Percentiles rank a stretch among this genome's conserved stretches.
phyloP scores from a whole-genome alignment of 345 rosid genomes.

The Lenwebbia sp. region DNA sequence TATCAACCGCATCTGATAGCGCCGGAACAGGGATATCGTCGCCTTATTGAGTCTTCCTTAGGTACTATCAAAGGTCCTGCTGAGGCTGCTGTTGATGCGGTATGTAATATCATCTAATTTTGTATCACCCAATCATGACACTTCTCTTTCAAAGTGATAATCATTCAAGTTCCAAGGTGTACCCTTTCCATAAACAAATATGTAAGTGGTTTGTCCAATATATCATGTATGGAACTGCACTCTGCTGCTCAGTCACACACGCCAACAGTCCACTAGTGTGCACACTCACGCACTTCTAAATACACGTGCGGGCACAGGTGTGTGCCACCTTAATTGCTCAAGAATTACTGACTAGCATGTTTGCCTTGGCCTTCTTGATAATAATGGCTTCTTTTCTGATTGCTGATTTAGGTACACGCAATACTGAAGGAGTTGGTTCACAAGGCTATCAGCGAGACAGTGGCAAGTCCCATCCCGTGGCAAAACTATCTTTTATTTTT shows the following conservation, averaged over 20 bases:
- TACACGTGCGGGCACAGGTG: background rate
- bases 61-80: constrained; percentile 86
- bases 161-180: background rate
- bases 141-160: background rate
- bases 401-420: constrained; percentile 49
- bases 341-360: background rate
- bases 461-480: constrained; percentile 24
- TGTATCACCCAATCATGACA: background rate
- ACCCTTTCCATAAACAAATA: background rate
- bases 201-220: background rate
- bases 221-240: background rate
- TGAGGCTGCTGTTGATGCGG: constrained; percentile 97
- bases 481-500: background rate
- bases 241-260: background rate
- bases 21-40: constrained; percentile 96
- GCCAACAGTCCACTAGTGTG: background rate
- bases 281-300: background rate
- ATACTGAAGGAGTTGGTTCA: constrained; percentile 83
- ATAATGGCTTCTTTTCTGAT: background rate
- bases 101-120: constrained; percentile 5
- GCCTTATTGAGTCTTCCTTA: constrained; percentile 81
- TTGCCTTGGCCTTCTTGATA: background rate
- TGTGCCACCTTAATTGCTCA: background rate
- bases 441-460: constrained; percentile 57
- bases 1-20: constrained; percentile 97